Percentiles rank a stretch among this genome's conserved stretches.
These are phyloP conservation scores for Earliella scabrosa DNA, from an alignment of 1,284 basidiomycete species.

Conservation along the genomic window DNA sequence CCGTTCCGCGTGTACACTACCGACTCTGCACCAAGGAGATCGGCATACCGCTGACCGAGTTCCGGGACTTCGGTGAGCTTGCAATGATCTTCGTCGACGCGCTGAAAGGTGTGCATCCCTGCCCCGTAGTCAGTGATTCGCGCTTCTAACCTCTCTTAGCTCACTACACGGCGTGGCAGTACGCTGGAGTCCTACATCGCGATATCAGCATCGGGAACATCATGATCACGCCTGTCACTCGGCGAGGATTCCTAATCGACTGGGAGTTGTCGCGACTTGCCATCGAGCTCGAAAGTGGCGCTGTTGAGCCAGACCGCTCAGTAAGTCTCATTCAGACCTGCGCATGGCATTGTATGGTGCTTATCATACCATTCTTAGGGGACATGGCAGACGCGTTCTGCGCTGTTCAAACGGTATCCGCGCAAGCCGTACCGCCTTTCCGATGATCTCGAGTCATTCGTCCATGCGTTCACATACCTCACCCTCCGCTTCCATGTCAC, in stretches of 20 bases:
- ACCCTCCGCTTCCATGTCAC: not conserved
- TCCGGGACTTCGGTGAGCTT: not conserved
- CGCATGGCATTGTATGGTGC: too few species aligned
- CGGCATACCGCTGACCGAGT: not conserved
- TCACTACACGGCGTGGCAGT: constrained; percentile 13
- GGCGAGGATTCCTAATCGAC: constrained; percentile 10
- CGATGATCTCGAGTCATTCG: constrained; percentile 20
- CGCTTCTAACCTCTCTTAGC: not conserved
- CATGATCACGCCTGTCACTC: constrained; percentile 2
- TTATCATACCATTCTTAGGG: constrained; percentile 1
- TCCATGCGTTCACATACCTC: constrained; percentile 3
- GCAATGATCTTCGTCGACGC: not conserved
- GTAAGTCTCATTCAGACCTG: not conserved
- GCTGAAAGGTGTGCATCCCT: not conserved
- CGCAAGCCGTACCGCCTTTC: constrained; percentile 4
- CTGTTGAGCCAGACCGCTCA: not conserved
- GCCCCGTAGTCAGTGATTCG: not conserved
- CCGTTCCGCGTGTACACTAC: constrained; percentile 1
- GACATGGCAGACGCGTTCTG: constrained; percentile 19
- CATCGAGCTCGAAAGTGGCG: not conserved
- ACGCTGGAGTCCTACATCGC: constrained; percentile 20
- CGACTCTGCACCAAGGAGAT: not conserved
- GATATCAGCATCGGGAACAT: constrained; percentile 24
- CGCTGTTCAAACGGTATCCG: not conserved
- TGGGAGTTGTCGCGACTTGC: constrained; percentile 21